Percentiles rank a stretch among this genome's conserved stretches.
Evolutionary conservation across 1,284 basidiomycete genomes (phyloP).

Genomic region (Porodaedalea pini): DNA sequence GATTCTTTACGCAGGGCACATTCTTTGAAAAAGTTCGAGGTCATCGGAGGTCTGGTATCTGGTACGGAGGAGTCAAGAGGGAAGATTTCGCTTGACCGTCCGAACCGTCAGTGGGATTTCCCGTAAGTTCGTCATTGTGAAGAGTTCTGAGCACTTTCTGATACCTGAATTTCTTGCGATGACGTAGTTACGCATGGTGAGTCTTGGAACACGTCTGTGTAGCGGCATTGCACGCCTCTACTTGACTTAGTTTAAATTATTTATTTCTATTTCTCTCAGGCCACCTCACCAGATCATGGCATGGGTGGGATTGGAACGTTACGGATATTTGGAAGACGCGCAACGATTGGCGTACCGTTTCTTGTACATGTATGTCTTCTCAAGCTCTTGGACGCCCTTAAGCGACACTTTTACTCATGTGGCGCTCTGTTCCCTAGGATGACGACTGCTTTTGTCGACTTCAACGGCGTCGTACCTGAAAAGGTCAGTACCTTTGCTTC

Average conservation of each 20-base stretch:
- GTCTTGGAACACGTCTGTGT: constrained; percentile 19
- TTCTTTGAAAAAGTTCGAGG: constrained; percentile 93
- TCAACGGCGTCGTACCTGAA: constrained; percentile 96
- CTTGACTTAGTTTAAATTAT: background rate
- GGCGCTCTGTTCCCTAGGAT: constrained; percentile 49
- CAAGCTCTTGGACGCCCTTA: background rate
- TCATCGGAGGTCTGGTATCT: constrained; percentile 91
- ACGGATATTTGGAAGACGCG: constrained; percentile 92
- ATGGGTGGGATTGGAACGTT: constrained; percentile 96
- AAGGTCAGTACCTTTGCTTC: constrained; percentile 51
- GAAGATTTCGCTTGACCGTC: constrained; percentile 90
- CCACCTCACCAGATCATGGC: constrained; percentile 96
- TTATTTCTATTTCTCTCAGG: constrained; percentile 48
- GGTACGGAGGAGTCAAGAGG: constrained; percentile 97
- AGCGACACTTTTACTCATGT: background rate
- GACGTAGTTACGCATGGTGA: constrained; percentile 61
- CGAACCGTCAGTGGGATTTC: constrained; percentile 98
- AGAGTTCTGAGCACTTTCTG: constrained; percentile 23
- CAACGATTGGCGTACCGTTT: constrained; percentile 93
- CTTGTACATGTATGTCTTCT: constrained; percentile 80
- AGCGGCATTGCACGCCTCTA: constrained; percentile 2
- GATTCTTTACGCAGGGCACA: constrained; percentile 50
- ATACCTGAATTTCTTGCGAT: constrained; percentile 13
- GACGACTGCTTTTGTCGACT: constrained; percentile 90
- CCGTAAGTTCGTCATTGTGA: constrained; percentile 49